Evolutionary conservation across 495 filamentous ascomycete species (phyloP), one percentile per base, ranked within the genome.

Genomic region (Choiromyces venosus): DNA sequence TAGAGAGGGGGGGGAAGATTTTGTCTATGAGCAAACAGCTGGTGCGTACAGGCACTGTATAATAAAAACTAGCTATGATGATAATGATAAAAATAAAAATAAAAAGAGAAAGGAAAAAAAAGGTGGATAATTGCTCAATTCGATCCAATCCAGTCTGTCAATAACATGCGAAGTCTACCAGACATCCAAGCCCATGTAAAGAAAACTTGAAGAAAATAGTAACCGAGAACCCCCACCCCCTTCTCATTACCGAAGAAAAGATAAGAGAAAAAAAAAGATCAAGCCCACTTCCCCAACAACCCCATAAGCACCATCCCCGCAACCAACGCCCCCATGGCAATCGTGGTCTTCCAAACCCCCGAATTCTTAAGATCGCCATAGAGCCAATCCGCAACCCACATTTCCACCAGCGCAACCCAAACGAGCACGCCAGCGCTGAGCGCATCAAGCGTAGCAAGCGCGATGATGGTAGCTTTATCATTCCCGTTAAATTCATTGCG

Each of bases 341-440:
- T 78, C 6, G 37, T 46, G 0, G 81, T 83, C 33, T 76, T 72
- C 37, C 73, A 21, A 5, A 82, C 10, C 0, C 77, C 76, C 7
- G 81, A 80, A n/a, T 80, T 56, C 37, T 72, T 76, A 70, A 85
- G 67, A 40, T 83, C 78, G 5, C 85, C 85, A 71, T 75, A 71
- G 80, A 88, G 82, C 87, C 87, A 89, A 74, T 89, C 87, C 40
- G 79, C 80, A 6, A 84, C 85, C 84, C 84, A 85, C 87, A 89
- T 89, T 82, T 88, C 88, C 4, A 88, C 87, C 0, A 87, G 74
- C 1, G 87, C 86, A 21, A 89, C 87, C 87, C 87, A 89, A 18
- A 88, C 80, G 35, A 89, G 79, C 68, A 89, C 88, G 1, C 88
- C 88, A 1, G 88, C 87, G 36, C 84, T 86, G 16, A 89, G 68